Conservation (phyloP, 192 early-diverging fungal genomes). For the Linderina pennispora region DNA sequence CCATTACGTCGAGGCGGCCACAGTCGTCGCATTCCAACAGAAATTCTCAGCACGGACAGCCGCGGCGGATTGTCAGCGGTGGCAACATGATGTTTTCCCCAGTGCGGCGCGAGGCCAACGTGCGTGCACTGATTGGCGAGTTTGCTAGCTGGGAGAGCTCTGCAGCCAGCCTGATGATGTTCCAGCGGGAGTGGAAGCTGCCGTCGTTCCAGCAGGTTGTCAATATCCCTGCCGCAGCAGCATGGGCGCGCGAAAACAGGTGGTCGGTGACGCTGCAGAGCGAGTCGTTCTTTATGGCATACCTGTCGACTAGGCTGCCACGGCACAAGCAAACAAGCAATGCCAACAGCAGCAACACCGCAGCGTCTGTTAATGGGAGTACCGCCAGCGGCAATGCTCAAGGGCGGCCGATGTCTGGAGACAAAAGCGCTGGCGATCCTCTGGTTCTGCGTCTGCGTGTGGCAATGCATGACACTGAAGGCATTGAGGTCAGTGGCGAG, state of each 20-base stretch:
- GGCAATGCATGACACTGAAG: slow-evolving; percentile 44
- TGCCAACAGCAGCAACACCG: too few relatives aligned
- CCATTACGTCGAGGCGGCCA: slow-evolving; percentile 19
- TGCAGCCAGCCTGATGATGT: slow-evolving; percentile 46
- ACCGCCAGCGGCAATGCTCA: too few relatives aligned
- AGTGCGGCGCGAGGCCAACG: slow-evolving; percentile 26
- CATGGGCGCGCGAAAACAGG: slow-evolving; percentile 37
- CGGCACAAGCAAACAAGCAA: slow-evolving; percentile 19
- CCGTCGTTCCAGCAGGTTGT: slow-evolving; percentile 47
- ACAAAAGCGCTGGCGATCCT: slow-evolving; percentile 38
- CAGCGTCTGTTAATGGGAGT: too few relatives aligned
- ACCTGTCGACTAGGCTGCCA: slow-evolving; percentile 42
- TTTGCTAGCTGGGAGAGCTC: slow-evolving; percentile 48
- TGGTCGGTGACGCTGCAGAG: slow-evolving; percentile 45
- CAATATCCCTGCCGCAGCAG: slow-evolving; percentile 26
- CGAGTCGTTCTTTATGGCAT: slow-evolving; percentile 45
- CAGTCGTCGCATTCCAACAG: slow-evolving; percentile 41
- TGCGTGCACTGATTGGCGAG: slow-evolving; percentile 39
- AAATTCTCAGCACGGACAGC: slow-evolving; percentile 9
- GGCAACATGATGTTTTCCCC: slow-evolving; percentile 20
- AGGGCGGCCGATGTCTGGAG: slow-evolving; percentile 15
- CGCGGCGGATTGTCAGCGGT: slow-evolving; percentile 22
- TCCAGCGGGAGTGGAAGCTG: slow-evolving; percentile 50
- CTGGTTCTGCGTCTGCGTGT: slow-evolving; percentile 46
- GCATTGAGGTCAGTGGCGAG: slow-evolving; percentile 28